A percentile compares a stretch with the other conserved stretches of the same genome.
Evolutionary conservation across 1,139 yeast genomes (phyloP).

Genomic region (Scheffersomyces illinoinensis): DNA sequence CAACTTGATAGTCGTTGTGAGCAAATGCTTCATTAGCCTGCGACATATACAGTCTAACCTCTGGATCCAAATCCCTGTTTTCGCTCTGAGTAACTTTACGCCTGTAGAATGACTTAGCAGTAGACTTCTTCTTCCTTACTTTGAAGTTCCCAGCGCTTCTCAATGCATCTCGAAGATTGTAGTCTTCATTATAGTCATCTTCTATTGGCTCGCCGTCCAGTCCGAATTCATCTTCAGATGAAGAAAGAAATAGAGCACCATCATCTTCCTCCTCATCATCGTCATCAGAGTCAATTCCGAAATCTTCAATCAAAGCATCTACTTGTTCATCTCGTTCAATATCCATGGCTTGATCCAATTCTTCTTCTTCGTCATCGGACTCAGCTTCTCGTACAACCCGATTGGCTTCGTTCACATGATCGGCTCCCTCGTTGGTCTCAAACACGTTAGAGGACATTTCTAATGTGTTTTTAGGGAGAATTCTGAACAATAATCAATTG

Average conservation of each 20-base stretch:
- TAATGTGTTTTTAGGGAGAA: background rate
- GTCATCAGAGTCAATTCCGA: constrained; percentile 13
- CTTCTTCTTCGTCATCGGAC: constrained; percentile 6
- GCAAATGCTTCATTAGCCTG: constrained; percentile 83
- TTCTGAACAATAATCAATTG: background rate
- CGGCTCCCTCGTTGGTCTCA: constrained; percentile 9
- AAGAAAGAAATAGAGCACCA: constrained; percentile 14
- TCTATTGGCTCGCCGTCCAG: constrained; percentile 23
- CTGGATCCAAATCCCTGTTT: constrained; percentile 62
- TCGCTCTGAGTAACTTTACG: constrained; percentile 37
- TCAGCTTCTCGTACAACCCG: background rate
- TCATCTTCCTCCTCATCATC: constrained; percentile 20
- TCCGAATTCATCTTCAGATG: constrained; percentile 25
- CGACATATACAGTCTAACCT: constrained; percentile 63
- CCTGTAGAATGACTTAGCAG: constrained; percentile 30
- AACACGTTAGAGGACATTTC: constrained; percentile 13
- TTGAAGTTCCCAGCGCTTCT: constrained; percentile 64
- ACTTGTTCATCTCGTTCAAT: background rate
- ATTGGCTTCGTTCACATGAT: constrained; percentile 6
- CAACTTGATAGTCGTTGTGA: constrained; percentile 60
- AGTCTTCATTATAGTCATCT: constrained; percentile 46
- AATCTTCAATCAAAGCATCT: constrained; percentile 3
- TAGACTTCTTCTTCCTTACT: constrained; percentile 40
- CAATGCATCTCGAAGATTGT: constrained; percentile 59
- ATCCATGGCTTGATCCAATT: constrained; percentile 2